A percentile compares a stretch with the other conserved stretches of the same genome.
phyloP scores from a whole-genome alignment of 73 alveolate species.

The Stentor roeselii region DNA sequence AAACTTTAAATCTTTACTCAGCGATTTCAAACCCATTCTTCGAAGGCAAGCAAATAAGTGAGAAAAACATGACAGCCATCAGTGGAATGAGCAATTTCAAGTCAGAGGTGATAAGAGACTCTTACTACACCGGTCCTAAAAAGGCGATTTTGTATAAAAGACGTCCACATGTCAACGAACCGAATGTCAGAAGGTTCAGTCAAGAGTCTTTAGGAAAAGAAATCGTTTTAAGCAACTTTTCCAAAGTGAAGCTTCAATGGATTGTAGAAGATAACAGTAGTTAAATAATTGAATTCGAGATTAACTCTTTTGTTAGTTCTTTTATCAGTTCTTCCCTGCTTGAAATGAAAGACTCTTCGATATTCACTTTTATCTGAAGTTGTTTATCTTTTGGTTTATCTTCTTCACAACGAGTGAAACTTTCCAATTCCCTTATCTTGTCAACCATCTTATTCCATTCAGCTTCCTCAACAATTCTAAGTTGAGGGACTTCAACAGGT shows the following conservation, averaged over 20 bases:
- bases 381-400: too few relatives aligned
- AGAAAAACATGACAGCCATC: background rate
- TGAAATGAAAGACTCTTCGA: too few relatives aligned
- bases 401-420: too few relatives aligned
- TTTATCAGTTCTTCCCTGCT: too few relatives aligned
- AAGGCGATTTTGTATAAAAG: background rate
- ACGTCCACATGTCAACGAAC: background rate
- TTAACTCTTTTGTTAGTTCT: too few relatives aligned
- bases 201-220: conserved; percentile 6
- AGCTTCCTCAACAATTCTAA: too few relatives aligned
- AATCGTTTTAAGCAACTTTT: background rate
- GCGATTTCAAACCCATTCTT: background rate
- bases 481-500: too few relatives aligned
- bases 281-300: too few relatives aligned
- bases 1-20: background rate
- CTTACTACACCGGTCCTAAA: background rate
- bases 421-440: too few relatives aligned
- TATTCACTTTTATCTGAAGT: too few relatives aligned
- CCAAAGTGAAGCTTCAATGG: background rate
- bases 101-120: background rate
- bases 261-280: too few relatives aligned
- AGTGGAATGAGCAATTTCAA: background rate
- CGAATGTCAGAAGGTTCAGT: background rate
- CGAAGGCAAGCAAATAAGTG: background rate
- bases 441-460: too few relatives aligned